Conservation (phyloP, 192 early-diverging fungal genomes). For the Funneliformis geosporum region DNA sequence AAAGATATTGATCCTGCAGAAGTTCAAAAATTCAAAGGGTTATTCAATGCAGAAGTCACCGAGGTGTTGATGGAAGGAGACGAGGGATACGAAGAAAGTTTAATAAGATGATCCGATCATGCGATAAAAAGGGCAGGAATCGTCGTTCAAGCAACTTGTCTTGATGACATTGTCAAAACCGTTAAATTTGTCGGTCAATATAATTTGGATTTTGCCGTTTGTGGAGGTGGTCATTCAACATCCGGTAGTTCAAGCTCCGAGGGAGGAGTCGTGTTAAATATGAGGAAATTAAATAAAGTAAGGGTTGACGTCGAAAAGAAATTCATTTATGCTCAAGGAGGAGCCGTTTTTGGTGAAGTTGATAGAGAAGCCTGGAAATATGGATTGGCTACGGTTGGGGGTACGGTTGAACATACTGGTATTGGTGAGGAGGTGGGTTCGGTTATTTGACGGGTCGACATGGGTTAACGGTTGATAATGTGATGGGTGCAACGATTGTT, state of each 20-base stretch:
- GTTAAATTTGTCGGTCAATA: conserved; percentile 30
- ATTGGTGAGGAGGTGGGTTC: conserved; percentile 50
- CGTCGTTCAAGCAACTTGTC: neutral
- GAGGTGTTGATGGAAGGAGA: neutral
- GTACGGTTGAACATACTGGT: conserved; percentile 37
- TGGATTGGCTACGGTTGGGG: conserved; percentile 35
- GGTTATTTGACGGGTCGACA: conserved; percentile 41
- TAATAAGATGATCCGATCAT: neutral
- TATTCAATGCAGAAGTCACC: neutral
- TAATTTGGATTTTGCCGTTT: conserved; percentile 33
- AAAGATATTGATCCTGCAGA: neutral
- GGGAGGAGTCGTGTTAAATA: conserved; percentile 37
- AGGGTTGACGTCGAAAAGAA: conserved; percentile 34
- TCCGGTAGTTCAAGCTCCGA: conserved; percentile 33
- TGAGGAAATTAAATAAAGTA: conserved; percentile 30
- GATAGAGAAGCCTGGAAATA: conserved; percentile 33
- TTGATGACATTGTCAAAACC: neutral
- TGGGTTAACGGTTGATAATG: conserved; percentile 45
- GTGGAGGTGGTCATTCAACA: conserved; percentile 41
- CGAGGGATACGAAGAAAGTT: neutral
- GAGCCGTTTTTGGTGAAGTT: conserved; percentile 38
- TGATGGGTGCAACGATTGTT: conserved; percentile 47
- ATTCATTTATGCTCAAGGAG: conserved; percentile 44
- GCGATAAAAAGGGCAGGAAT: neutral
- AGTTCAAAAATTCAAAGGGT: neutral